Conservation (phyloP, 805 yeast genomes). For the Zygosaccharomyces pseudorouxii region DNA sequence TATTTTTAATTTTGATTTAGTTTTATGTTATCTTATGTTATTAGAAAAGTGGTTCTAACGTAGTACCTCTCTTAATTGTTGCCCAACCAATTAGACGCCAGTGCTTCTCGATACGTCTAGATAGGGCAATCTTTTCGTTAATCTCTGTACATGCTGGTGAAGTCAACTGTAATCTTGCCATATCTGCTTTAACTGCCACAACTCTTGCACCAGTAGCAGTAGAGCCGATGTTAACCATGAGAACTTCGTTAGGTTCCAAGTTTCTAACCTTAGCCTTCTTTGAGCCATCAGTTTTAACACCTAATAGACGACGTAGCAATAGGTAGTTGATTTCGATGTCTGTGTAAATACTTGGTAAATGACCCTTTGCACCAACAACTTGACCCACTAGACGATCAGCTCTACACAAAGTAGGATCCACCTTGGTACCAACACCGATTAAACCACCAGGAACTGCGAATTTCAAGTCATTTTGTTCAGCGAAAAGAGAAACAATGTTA, state of each 20-base stretch:
- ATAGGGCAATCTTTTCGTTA: conserved; percentile 95
- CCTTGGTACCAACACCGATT: conserved; percentile 98
- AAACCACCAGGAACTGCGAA: conserved; percentile 99
- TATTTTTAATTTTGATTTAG: conserved; percentile 3
- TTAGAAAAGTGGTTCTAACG: conserved; percentile 64
- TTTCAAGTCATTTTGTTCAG: conserved; percentile 95
- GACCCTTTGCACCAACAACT: conserved; percentile 96
- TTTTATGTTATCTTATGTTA: conserved; percentile 4
- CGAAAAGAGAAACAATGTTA: conserved; percentile 87
- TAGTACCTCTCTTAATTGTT: conserved; percentile 89
- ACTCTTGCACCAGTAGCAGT: conserved; percentile 99
- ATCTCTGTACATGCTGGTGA: conserved; percentile 99
- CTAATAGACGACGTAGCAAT: conserved; percentile 91
- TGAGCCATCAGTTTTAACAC: conserved; percentile 97
- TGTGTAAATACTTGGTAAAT: conserved; percentile 91
- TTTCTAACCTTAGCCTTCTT: conserved; percentile 96
- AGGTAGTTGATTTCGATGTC: conserved; percentile 97
- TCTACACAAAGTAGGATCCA: conserved; percentile 97
- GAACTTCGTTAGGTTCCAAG: conserved; percentile 87
- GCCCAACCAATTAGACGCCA: conserved; percentile 99
- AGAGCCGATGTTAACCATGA: conserved; percentile 98
- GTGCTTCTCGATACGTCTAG: conserved; percentile 98
- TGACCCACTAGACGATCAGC: conserved; percentile 99
- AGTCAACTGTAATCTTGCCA: conserved; percentile 96
- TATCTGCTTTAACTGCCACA: conserved; percentile 95